Conservation (phyloP, 2,329 filamentous ascomycete genomes). For the Talaromyces sp. region DNA sequence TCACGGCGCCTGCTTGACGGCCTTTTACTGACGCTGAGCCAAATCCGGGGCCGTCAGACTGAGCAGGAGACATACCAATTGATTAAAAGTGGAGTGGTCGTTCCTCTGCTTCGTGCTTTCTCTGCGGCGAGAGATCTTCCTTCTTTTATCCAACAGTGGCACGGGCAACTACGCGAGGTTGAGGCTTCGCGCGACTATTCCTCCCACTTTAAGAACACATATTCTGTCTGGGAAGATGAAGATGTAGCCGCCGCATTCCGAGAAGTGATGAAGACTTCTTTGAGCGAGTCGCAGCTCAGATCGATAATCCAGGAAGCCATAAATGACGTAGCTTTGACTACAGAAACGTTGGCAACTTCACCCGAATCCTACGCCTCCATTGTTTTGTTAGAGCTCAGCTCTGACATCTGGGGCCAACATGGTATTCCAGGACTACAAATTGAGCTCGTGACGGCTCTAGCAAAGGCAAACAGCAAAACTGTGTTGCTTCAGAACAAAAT, state of each 20-base stretch:
- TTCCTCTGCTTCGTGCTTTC: constrained; percentile 37
- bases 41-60: constrained; percentile 17
- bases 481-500: constrained; percentile 23
- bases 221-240: constrained; percentile 43
- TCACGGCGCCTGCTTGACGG: constrained; percentile 30
- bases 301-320: constrained; percentile 27
- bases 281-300: constrained; percentile 23
- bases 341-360: constrained; percentile 21
- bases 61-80: constrained; percentile 21
- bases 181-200: constrained; percentile 24
- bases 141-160: constrained; percentile 37
- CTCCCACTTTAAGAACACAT: constrained; percentile 13
- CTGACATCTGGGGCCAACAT: constrained; percentile 20
- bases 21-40: constrained; percentile 29
- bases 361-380: constrained; percentile 29
- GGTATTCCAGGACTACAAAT: constrained; percentile 17
- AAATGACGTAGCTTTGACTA: constrained; percentile 20
- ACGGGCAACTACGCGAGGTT: constrained; percentile 30
- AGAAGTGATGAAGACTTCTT: constrained; percentile 25
- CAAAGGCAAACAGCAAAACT: constrained; percentile 23
- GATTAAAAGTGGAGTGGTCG: constrained; percentile 33
- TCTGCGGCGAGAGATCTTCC: constrained; percentile 34
- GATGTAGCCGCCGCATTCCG: constrained; percentile 34
- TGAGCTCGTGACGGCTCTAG: constrained; percentile 18
- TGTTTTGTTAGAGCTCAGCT: constrained; percentile 31